phyloP scores from a whole-genome alignment of 176 grass and related monocot genomes.

The Thalia dealbata region DNA sequence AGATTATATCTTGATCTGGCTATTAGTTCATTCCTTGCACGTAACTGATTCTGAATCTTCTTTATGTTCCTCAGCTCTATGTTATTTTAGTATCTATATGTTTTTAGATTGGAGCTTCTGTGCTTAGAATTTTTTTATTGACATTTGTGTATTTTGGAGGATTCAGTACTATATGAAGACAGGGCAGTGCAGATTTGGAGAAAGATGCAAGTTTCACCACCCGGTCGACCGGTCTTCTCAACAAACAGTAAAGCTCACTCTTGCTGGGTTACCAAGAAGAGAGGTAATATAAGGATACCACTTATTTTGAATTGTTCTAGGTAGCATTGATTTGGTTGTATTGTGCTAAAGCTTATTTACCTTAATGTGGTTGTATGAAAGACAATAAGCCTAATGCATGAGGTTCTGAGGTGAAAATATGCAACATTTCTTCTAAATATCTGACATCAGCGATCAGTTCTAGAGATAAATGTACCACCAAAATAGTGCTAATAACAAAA shows the following conservation, averaged over 20 bases:
- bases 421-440: too few relatives aligned
- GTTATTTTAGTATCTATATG: not conserved
- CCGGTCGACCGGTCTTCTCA: constrained; percentile 43
- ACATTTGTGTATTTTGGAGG: not conserved
- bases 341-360: not conserved
- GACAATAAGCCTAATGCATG: too few relatives aligned
- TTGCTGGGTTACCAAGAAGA: constrained; percentile 88
- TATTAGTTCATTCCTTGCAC: not conserved
- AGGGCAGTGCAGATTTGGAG: constrained; percentile 59
- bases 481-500: too few relatives aligned
- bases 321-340: not conserved
- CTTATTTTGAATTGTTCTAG: not conserved
- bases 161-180: constrained; percentile 97
- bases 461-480: too few relatives aligned
- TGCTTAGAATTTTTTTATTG: not conserved
- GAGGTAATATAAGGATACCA: constrained; percentile 37
- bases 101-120: not conserved
- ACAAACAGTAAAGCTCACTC: constrained; percentile 41
- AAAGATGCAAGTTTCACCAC: constrained; percentile 94
- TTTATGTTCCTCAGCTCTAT: not conserved
- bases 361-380: not conserved
- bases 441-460: too few relatives aligned
- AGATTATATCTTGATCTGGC: not conserved
- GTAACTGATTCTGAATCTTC: not conserved
- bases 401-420: too few relatives aligned